These are phyloP conservation scores for Naegleria fowleri DNA, from an alignment of 208 protist species.

Conservation along the genomic window DNA sequence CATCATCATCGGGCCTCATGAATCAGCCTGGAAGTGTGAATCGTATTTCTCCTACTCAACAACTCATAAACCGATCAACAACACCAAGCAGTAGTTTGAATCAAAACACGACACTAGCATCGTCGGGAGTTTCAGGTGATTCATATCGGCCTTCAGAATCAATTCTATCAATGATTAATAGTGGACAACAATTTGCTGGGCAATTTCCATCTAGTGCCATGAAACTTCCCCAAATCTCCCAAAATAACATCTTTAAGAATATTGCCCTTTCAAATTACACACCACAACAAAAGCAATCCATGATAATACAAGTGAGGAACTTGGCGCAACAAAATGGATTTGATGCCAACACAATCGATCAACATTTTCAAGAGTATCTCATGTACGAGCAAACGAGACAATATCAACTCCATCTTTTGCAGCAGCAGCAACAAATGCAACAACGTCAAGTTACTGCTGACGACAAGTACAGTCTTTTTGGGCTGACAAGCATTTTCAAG, in stretches of 20 bases:
- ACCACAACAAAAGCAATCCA: neutral
- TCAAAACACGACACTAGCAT: neutral
- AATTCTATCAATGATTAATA: neutral
- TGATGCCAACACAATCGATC: neutral
- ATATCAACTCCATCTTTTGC: neutral
- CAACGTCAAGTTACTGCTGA: neutral
- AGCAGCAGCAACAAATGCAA: neutral
- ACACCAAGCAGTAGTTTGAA: neutral
- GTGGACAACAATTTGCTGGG: neutral
- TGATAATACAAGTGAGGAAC: neutral
- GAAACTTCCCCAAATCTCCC: neutral
- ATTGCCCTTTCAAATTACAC: neutral
- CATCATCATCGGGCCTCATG: neutral
- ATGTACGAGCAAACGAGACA: neutral
- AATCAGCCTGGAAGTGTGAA: neutral
- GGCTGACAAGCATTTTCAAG: slow-evolving; percentile 62
- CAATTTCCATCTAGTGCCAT: neutral
- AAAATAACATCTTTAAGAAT: neutral
- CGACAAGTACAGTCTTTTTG: slow-evolving; percentile 58
- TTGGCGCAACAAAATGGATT: neutral
- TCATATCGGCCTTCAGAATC: neutral
- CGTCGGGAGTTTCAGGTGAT: neutral
- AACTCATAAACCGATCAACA: neutral
- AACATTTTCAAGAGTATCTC: neutral
- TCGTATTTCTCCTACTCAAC: neutral